phyloP scores from a whole-genome alignment of 2,329 filamentous ascomycete genomes.

The Diaporthe capsici region DNA sequence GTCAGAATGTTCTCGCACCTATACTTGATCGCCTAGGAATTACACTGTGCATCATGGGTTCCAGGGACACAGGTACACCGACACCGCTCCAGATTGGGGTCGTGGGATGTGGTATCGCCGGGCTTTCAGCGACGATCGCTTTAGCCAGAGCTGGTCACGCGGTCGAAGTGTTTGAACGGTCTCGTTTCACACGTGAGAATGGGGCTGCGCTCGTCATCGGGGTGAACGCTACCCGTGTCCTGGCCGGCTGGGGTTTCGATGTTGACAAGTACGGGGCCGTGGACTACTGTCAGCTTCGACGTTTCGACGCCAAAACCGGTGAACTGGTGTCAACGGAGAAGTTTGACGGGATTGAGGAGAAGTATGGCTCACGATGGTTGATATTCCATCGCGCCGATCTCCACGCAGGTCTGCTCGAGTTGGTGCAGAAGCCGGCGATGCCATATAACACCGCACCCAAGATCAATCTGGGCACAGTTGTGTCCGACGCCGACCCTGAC shows the following conservation, averaged over 20 bases:
- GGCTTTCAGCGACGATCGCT: conserved; percentile 11
- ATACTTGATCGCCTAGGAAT: background rate
- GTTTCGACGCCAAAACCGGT: conserved; percentile 20
- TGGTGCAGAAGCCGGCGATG: background rate
- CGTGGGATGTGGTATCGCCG: conserved; percentile 8
- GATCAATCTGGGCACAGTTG: conserved; percentile 14
- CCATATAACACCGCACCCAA: background rate
- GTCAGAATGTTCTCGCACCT: background rate
- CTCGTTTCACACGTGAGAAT: conserved; percentile 21
- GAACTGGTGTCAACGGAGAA: background rate
- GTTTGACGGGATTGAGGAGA: conserved; percentile 4
- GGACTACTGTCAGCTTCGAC: conserved; percentile 22
- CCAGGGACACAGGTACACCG: background rate
- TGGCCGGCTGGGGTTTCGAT: conserved; percentile 24
- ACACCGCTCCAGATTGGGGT: conserved; percentile 8
- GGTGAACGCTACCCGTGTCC: conserved; percentile 19
- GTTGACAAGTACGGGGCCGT: conserved; percentile 18
- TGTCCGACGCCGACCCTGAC: conserved; percentile 11
- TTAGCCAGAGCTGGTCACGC: conserved; percentile 22
- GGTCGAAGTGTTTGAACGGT: conserved; percentile 19
- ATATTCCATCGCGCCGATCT: conserved; percentile 23
- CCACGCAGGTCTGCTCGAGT: conserved; percentile 20
- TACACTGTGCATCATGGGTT: background rate
- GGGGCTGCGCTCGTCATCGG: conserved; percentile 19
- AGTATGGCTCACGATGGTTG: conserved; percentile 20